Percentiles rank a stretch among this genome's conserved stretches.
These are phyloP conservation scores for Fusarium nisikadoi DNA, from an alignment of 2,329 filamentous ascomycete genomes.

Conservation along the genomic window DNA sequence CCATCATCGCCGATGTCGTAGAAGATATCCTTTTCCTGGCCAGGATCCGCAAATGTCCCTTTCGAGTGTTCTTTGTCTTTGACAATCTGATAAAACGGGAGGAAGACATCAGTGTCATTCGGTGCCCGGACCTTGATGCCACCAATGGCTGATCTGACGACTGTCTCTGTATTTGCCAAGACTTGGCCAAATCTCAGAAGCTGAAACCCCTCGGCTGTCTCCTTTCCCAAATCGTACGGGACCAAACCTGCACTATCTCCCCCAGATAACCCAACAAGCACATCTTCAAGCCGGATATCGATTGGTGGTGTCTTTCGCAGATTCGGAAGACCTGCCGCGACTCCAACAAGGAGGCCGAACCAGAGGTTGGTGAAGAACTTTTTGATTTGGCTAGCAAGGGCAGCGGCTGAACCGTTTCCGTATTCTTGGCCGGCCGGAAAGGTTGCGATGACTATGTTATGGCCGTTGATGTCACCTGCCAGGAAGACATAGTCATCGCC, in stretches of 20 bases:
- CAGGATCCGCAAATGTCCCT: slow-evolving; percentile 48
- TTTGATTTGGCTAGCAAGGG: slow-evolving; percentile 50
- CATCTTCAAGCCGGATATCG: slow-evolving; percentile 53
- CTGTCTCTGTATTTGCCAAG: slow-evolving; percentile 43
- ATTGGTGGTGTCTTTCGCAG: slow-evolving; percentile 35
- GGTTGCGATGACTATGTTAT: slow-evolving; percentile 51
- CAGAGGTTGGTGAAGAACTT: slow-evolving; percentile 50
- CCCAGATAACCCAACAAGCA: slow-evolving; percentile 47
- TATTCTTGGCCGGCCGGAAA: slow-evolving; percentile 49
- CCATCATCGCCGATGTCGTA: slow-evolving; percentile 7
- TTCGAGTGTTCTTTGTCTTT: slow-evolving; percentile 34
- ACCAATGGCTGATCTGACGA: slow-evolving; percentile 50
- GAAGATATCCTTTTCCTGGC: slow-evolving; percentile 44
- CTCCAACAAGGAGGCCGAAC: slow-evolving; percentile 52
- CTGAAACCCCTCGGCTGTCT: slow-evolving; percentile 44
- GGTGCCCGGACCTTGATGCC: slow-evolving; percentile 44
- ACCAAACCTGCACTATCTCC: slow-evolving; percentile 44
- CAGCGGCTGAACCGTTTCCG: slow-evolving; percentile 48
- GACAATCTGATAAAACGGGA: slow-evolving; percentile 40
- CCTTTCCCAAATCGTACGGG: slow-evolving; percentile 50
- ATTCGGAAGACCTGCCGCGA: slow-evolving; percentile 50
- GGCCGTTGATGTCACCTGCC: slow-evolving; percentile 50
- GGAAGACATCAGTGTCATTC: slow-evolving; percentile 36
- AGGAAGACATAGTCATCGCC: slow-evolving; percentile 52
- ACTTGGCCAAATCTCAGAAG: slow-evolving; percentile 40